A percentile compares a stretch with the other conserved stretches of the same genome.
Evolutionary conservation across 805 yeast genomes (phyloP).

Genomic region (Candida sanyiensis): DNA sequence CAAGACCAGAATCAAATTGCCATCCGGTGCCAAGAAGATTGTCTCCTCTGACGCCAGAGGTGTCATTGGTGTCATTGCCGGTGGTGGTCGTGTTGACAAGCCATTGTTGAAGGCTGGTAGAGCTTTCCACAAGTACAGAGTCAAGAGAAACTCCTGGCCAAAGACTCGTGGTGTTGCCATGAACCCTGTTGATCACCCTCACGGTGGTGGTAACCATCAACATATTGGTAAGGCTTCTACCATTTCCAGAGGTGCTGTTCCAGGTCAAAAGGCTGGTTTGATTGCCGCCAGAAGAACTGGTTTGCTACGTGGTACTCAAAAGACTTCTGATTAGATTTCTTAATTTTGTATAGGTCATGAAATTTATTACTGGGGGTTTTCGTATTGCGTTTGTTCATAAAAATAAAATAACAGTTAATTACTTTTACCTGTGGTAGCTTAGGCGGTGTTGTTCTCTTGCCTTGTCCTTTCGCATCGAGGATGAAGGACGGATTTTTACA

Average conservation of each 20-base stretch:
- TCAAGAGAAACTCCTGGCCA: conserved; percentile 99
- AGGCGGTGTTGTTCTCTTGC: background rate
- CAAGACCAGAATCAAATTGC: conserved; percentile 98
- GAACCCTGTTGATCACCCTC: conserved; percentile 99
- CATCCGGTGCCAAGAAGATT: conserved; percentile 98
- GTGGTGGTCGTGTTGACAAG: conserved; percentile 99
- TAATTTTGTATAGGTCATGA: conserved; percentile 25
- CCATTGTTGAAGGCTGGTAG: conserved; percentile 99
- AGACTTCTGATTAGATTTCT: conserved; percentile 62
- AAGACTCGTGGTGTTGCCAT: conserved; percentile 99
- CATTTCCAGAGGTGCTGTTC: conserved; percentile 97
- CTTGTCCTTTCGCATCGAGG: too few relatives aligned
- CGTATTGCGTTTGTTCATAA: conserved; percentile 18
- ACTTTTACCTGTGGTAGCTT: conserved; percentile 4
- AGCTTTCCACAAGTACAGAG: conserved; percentile 99
- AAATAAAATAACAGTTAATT: conserved; percentile 19
- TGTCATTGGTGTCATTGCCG: conserved; percentile 99
- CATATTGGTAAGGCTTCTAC: conserved; percentile 99
- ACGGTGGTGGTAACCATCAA: conserved; percentile 99
- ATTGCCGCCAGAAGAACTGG: conserved; percentile 99
- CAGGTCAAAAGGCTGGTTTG: conserved; percentile 99
- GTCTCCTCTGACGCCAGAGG: conserved; percentile 96
- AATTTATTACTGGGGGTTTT: conserved; percentile 23
- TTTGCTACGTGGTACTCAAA: conserved; percentile 99
- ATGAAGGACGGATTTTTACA: too few relatives aligned